Conservation (phyloP, 2,329 filamentous ascomycete genomes). For the Mariannaea sp. region DNA sequence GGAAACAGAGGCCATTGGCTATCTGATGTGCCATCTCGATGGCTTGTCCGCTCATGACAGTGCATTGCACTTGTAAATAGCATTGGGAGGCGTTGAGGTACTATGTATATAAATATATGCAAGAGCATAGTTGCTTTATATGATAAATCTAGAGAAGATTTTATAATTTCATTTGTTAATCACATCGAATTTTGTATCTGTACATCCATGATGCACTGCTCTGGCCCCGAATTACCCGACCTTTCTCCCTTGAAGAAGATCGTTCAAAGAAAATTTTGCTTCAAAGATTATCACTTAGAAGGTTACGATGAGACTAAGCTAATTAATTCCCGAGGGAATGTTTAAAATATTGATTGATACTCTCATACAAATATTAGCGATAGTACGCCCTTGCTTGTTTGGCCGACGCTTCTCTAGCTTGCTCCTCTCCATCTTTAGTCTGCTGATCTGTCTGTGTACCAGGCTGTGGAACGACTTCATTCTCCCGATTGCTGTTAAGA, state of each 20-base stretch:
- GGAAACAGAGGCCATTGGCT: slow-evolving; percentile 9
- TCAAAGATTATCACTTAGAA: too few relatives aligned
- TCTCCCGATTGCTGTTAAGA: neutral
- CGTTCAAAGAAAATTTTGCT: too few relatives aligned
- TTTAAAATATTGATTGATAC: neutral
- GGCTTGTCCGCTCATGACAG: slow-evolving; percentile 24
- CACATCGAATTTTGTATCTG: neutral
- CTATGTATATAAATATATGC: slow-evolving; percentile 31
- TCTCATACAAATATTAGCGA: neutral
- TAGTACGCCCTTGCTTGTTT: neutral
- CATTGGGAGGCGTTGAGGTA: slow-evolving; percentile 39
- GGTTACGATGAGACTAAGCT: too few relatives aligned
- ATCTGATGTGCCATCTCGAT: slow-evolving; percentile 13
- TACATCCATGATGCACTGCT: too few relatives aligned
- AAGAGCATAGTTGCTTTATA: slow-evolving; percentile 32
- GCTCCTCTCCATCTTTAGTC: neutral
- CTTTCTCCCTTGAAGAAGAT: too few relatives aligned
- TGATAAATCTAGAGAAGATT: slow-evolving; percentile 32
- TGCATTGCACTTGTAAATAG: slow-evolving; percentile 37
- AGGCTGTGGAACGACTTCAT: neutral
- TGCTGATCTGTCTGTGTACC: neutral
- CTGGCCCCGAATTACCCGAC: too few relatives aligned
- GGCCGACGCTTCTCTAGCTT: neutral
- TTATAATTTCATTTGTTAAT: slow-evolving; percentile 38
- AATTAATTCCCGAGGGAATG: too few relatives aligned